phyloP scores from a whole-genome alignment of 768 basidiomycete genomes.

The Candolleomyces eurysporus region DNA sequence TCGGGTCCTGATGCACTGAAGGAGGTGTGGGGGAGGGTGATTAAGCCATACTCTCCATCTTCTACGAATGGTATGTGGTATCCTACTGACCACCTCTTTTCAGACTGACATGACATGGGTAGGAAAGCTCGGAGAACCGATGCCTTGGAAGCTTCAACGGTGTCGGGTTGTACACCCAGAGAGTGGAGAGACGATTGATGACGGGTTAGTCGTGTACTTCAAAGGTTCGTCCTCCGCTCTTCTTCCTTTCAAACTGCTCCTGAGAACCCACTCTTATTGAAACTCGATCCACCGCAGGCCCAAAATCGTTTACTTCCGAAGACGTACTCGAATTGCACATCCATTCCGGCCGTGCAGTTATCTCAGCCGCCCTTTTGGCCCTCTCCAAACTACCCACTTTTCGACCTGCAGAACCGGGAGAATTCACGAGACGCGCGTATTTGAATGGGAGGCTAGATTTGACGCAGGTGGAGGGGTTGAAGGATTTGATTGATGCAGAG shows the following conservation, averaged over 20 bases:
- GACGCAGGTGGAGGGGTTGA: constrained; percentile 85
- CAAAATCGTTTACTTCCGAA: constrained; percentile 81
- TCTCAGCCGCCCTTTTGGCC: constrained; percentile 65
- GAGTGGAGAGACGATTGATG: constrained; percentile 64
- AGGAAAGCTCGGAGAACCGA: constrained; percentile 30
- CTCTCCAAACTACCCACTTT: constrained; percentile 60
- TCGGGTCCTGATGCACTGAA: constrained; percentile 70
- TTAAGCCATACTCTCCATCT: constrained; percentile 27
- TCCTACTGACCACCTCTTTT: too few species aligned
- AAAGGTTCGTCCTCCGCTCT: constrained; percentile 44
- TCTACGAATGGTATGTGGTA: too few species aligned
- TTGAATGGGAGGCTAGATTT: constrained; percentile 78
- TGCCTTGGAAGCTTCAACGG: constrained; percentile 68
- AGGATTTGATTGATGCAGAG: constrained; percentile 86
- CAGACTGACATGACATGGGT: not conserved
- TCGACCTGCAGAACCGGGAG: constrained; percentile 81
- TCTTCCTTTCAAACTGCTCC: not conserved
- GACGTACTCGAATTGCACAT: constrained; percentile 82
- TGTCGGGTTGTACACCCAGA: constrained; percentile 67
- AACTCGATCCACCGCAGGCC: constrained; percentile 45
- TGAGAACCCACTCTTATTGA: constrained; percentile 1
- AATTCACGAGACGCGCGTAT: constrained; percentile 86
- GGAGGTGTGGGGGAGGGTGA: constrained; percentile 62
- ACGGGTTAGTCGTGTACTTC: constrained; percentile 82
- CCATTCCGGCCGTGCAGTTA: constrained; percentile 82